These are phyloP conservation scores for Puccinia hordei DNA, from an alignment of 1,284 basidiomycete species.

Conservation along the genomic window DNA sequence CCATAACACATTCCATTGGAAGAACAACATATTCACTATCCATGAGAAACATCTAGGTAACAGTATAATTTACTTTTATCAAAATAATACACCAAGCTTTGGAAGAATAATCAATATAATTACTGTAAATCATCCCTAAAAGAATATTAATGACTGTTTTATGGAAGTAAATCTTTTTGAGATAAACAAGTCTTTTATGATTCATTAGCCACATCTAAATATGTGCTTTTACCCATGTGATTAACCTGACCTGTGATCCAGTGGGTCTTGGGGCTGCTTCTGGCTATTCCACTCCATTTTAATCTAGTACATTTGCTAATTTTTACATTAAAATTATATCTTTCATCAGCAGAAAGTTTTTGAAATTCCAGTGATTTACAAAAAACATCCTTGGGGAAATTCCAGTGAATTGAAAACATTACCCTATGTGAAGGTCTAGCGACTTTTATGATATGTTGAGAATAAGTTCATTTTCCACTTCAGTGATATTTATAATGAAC, in stretches of 20 bases:
- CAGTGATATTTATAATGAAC: background rate
- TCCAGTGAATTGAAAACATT: background rate
- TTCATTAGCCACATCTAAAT: background rate
- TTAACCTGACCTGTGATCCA: background rate
- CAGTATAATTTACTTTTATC: background rate
- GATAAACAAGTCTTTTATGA: background rate
- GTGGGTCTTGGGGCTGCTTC: no score
- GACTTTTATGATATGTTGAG: background rate
- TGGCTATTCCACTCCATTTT: no score
- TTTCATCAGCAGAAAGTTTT: background rate
- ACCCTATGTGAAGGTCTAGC: background rate
- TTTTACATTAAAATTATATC: background rate
- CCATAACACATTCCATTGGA: slow-evolving; percentile 11
- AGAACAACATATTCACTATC: slow-evolving; percentile 2
- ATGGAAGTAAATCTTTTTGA: background rate
- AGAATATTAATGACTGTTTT: background rate
- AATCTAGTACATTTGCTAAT: no score
- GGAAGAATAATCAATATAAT: background rate
- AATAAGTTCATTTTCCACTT: background rate
- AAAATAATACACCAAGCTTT: background rate
- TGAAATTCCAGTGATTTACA: background rate
- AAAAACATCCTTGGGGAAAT: background rate
- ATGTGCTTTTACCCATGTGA: background rate
- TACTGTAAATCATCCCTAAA: background rate
- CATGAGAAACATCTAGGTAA: background rate